These are phyloP conservation scores for Lentithecium fluviatile DNA, from an alignment of 495 filamentous ascomycete genomes.

Conservation along the genomic window DNA sequence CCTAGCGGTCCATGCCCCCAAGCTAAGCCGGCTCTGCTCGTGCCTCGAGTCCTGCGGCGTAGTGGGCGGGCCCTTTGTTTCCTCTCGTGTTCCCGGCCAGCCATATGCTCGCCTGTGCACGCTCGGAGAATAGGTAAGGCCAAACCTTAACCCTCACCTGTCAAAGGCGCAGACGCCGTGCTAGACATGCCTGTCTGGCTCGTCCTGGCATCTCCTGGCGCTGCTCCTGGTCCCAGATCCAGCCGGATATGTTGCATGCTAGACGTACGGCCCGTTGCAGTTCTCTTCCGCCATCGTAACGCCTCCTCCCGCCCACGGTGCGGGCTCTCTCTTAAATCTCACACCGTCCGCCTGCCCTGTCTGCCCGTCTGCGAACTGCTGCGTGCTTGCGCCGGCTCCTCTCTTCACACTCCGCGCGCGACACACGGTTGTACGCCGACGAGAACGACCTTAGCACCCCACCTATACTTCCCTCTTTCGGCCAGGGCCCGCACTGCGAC, in stretches of 20 bases:
- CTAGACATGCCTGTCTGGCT: conserved; percentile 8
- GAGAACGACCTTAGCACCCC: conserved; percentile 17
- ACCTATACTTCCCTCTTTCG: conserved; percentile 1
- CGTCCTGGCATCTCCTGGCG: conserved; percentile 1
- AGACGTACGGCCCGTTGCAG: conserved; percentile 28
- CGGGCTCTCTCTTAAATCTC: neutral
- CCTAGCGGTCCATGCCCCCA: conserved; percentile 3
- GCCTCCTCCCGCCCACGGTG: conserved; percentile 27
- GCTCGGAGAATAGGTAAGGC: conserved; percentile 26
- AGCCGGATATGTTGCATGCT: conserved; percentile 17
- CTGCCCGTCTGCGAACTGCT: conserved; percentile 27
- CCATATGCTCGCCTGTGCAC: conserved; percentile 16
- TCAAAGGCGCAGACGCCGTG: conserved; percentile 21
- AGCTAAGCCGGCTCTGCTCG: conserved; percentile 19
- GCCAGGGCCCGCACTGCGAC: neutral
- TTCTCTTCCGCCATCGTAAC: conserved; percentile 18
- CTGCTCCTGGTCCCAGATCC: conserved; percentile 18
- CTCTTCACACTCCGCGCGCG: neutral
- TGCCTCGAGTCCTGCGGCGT: conserved; percentile 24
- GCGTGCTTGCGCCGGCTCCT: conserved; percentile 19
- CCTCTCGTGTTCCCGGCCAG: conserved; percentile 4
- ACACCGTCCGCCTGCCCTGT: neutral
- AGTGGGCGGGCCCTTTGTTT: conserved; percentile 16
- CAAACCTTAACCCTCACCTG: conserved; percentile 31
- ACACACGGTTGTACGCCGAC: conserved; percentile 24